Evolutionary conservation across 768 basidiomycete species (phyloP), one percentile per base, ranked within the genome.

Genomic region (Amanita pseudoporphyria): DNA sequence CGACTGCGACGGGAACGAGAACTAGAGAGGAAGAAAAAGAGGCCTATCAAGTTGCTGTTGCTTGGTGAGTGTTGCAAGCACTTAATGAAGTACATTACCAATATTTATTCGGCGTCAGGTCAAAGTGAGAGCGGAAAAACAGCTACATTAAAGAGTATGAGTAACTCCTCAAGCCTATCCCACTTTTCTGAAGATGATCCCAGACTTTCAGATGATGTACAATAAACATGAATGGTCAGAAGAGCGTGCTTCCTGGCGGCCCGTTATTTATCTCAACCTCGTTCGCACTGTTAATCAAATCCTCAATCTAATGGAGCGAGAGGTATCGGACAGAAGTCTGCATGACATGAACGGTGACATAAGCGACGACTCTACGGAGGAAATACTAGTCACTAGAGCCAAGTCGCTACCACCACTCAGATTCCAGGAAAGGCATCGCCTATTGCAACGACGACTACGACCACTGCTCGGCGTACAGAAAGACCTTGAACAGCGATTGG

Each of bases 111-210:
- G 18, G 9, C 16, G 9, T 9, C 51, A 74, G 76, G 77, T 14
- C 83, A 84, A 63, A 82, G 81, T 52, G 84, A 86, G 68, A 84
- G 82, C 58, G 86, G 82, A 28, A 89, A 89, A 63, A 85, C 84
- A 0, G 84, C 86, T 22, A 87, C 85, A 0, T 60, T 89, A 48
- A 89, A 89, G 66, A 88, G 85, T 87, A 56, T 26, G 48, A 46
- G 49, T 35, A 22, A 18, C n/a, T 51, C 6, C 33, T 38, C 14
- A 32, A 28, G 39, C 24, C 53, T 38, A n/a, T 37, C 16, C 30
- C 16, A 35, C 53, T 40, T 50, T 49, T 59, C 16, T 54, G 24
- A 46, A 26, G 16, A 18, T 53, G 14, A 19, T 45, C 36, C 7
- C 50, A 79, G 81, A 87, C 60, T 89, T 88, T 58, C 86, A 89